Base-by-base conservation (phyloP, 805 yeast genomes). In the Barnettozyma populi region DNA sequence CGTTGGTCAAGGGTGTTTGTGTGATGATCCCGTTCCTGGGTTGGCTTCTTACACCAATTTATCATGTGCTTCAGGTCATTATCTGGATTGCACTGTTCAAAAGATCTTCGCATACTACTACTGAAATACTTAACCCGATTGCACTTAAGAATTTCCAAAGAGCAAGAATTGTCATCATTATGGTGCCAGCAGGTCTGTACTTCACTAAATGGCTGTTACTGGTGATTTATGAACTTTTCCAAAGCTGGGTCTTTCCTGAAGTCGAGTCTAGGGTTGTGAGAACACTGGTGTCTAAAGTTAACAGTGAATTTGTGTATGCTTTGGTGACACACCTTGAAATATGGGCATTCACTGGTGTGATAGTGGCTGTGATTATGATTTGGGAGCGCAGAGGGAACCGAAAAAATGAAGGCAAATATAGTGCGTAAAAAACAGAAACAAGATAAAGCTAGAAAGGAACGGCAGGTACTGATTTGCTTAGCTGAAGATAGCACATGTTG, bases 61-160 rank as follows among this genome's bases (percentile, higher is more conserved):
- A 18, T 11, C 3, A 6, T 35, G 5, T 25, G 14, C 5, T 27
- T 39, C 7, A 10, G 7, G 31, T 8, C 19, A 19, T 40, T 5
- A 40, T 36, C 18, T 45, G 48, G 48, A 9, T 35, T 1, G 29
- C 36, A 11, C 29, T 45, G 16, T 45, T 40, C 29, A 40, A 35
- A 41, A 27, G 34, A 3, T 45, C 48, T 7, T 21, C 41, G 4
- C 13, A 19, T 8, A 35, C 41, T 14, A 2, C 31, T 14, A 34
- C 24, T 16, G 11, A 35, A 16, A 14, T 39, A 4, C n/a, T 7
- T 6, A 29, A 35, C 25, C 10, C 44, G 13, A 35, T 20, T 23
- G 40, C 36, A n/a, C 13, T 36, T 11, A 45, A 10, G 11, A 27
- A 20, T 8, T 45, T 45, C 14, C 41, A 27, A 35, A 40, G 29